Evolutionary conservation across 768 basidiomycete genomes (phyloP), one percentile per base, ranked within the genome.

Genomic region (Xerocomus potaroensis): DNA sequence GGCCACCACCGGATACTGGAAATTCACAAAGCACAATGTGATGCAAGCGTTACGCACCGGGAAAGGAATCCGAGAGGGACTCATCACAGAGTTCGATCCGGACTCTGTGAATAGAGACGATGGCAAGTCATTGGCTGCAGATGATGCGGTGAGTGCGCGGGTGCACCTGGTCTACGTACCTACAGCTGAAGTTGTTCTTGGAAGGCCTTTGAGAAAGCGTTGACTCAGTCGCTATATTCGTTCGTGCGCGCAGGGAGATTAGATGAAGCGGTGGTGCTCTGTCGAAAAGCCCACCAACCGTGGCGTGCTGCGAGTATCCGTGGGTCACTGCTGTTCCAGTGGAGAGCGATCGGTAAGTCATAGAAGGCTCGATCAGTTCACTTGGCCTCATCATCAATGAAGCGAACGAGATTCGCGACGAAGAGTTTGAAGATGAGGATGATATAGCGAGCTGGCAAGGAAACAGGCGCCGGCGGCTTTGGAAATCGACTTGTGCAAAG

Each of bases 251-350:
- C 87, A 5, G 94, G 94, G n/a, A 72, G 83, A 48, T 65, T 95
- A 23, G 88, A 88, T 10, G 84, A 90, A 10, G 95, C 93, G 0
- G 72, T 93, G 4, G 84, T 89, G 27, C 67, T 91, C 15, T 93
- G 91, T 60, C 72, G 83, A 53, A 81, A 80, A 56, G 85, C 87
- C 0, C 84, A 91, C 51, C 89, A 94, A 53, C 87, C 91, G 0
- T 97, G 94, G 95, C 76, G 92, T 19, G 91, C 91, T 3, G 91
- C 93, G 2, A 87, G 83, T 45, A 79, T 98, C 34, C 82, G 87
- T 6, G 95, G 95, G 1, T 85, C 89, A 1, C 65, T 81, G 23
- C 63, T 91, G 16, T 94, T 91, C 59, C 73, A 76, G 26, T 93
- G 91, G 86, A 72, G 73, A 36, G 77, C 79, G 0, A 75, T 93